Evolutionary conservation across 2,329 filamentous ascomycete genomes (phyloP).

Genomic region (Fusarium setosum): DNA sequence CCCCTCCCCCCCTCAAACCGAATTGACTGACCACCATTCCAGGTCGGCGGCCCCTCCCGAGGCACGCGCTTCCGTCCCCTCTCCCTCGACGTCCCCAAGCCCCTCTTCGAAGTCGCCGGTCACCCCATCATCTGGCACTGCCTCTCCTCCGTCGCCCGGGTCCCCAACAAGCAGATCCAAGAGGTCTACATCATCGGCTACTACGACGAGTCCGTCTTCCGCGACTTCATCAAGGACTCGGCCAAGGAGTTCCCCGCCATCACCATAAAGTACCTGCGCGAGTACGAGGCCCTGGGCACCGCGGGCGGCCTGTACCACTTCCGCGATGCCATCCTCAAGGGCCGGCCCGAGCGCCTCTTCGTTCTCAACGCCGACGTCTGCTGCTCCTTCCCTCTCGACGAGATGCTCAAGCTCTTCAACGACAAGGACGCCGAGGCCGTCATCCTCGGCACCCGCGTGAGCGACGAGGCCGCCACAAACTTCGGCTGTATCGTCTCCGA

Average conservation of each 20-base stretch:
- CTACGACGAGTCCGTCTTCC: conserved; percentile 97
- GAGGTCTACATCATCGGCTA: conserved; percentile 99
- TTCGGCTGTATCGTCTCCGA: conserved; percentile 99
- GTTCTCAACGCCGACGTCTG: conserved; percentile 98
- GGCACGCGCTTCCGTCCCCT: conserved; percentile 96
- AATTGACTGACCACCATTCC: conserved; percentile 41
- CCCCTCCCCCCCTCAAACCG: conserved; percentile 5
- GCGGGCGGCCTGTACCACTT: conserved; percentile 98
- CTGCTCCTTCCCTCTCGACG: conserved; percentile 95
- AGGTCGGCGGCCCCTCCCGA: conserved; percentile 96
- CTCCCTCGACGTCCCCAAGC: conserved; percentile 96
- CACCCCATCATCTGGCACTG: conserved; percentile 99
- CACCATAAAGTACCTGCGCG: conserved; percentile 90
- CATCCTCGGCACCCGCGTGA: conserved; percentile 91
- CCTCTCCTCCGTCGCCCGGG: conserved; percentile 89
- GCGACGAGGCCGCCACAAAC: conserved; percentile 91
- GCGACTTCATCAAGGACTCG: conserved; percentile 96
- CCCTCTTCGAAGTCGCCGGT: conserved; percentile 97
- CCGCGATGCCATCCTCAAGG: conserved; percentile 98
- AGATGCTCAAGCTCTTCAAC: conserved; percentile 95
- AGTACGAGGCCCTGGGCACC: conserved; percentile 96
- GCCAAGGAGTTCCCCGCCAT: conserved; percentile 86
- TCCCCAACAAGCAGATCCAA: conserved; percentile 82
- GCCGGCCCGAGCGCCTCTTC: conserved; percentile 93
- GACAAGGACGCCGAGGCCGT: conserved; percentile 97